A percentile compares a stretch with the other conserved stretches of the same genome.
These are phyloP conservation scores for Thelonectria rubi DNA, from an alignment of 2,329 filamentous ascomycete species.

Conservation along the genomic window DNA sequence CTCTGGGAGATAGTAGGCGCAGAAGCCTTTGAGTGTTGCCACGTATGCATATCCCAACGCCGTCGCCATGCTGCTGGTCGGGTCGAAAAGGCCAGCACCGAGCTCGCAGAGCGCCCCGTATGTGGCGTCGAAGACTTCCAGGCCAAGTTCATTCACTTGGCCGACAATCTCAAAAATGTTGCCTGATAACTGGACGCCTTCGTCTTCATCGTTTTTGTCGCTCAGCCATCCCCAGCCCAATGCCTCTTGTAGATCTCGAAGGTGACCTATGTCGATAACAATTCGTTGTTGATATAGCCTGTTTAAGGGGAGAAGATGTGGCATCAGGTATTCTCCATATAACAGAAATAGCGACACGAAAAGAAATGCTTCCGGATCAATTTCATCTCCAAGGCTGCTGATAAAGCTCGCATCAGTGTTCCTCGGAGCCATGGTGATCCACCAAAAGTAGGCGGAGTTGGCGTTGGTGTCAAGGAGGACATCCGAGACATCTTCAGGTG, in stretches of 20 bases:
- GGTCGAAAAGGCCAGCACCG: neutral
- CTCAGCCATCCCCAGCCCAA: neutral
- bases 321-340: no score
- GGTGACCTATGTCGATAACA: neutral
- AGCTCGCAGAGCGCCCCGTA: neutral
- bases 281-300: neutral
- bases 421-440: neutral
- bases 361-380: neutral
- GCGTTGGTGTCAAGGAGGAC: no score
- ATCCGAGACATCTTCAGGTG: no score
- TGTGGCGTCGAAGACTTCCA: neutral
- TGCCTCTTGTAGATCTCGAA: neutral
- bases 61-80: neutral
- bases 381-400: neutral
- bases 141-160: neutral
- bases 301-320: neutral
- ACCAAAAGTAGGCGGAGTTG: neutral
- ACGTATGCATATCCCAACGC: neutral
- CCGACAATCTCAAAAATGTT: neutral
- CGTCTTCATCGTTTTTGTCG: neutral
- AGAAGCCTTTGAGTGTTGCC: neutral
- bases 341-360: neutral
- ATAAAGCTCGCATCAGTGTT: neutral
- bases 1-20: neutral
- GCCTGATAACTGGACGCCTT: neutral